Conservation (phyloP, 148 eudicot species). For the Rhododendron kiyosumense region DNA sequence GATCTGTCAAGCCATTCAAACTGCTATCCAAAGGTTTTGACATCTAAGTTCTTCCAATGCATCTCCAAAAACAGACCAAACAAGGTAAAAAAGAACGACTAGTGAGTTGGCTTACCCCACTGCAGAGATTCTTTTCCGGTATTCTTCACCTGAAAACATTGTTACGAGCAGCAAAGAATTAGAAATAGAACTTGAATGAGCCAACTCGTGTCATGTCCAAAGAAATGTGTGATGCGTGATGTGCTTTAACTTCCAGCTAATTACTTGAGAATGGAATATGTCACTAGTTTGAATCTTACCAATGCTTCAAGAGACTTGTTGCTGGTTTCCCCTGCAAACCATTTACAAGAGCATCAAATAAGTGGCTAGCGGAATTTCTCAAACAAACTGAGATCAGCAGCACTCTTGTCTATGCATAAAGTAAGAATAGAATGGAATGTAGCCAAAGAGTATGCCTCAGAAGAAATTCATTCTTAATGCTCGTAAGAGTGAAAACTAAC, state of each 20-base stretch:
- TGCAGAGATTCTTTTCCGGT: slow-evolving; percentile 88
- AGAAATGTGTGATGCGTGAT: background rate
- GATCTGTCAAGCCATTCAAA: background rate
- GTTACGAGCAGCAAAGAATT: background rate
- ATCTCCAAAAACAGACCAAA: background rate
- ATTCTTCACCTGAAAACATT: slow-evolving; percentile 54
- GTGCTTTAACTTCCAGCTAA: background rate
- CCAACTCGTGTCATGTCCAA: background rate
- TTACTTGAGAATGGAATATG: background rate
- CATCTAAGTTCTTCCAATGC: background rate
- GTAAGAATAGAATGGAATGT: background rate
- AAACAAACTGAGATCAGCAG: background rate
- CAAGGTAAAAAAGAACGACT: background rate
- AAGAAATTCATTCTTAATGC: background rate
- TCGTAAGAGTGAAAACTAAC: background rate
- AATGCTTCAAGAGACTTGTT: slow-evolving; percentile 71
- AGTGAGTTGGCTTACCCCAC: slow-evolving; percentile 59
- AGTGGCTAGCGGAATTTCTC: background rate
- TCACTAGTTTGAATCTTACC: slow-evolving; percentile 36
- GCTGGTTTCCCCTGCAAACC: slow-evolving; percentile 64
- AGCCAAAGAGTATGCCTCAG: background rate
- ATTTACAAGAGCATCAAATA: background rate
- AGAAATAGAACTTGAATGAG: background rate
- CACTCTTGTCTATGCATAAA: background rate
- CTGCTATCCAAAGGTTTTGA: background rate